Base-by-base conservation (phyloP, 257 asterid genomes). In the Ilex asprella region DNA sequence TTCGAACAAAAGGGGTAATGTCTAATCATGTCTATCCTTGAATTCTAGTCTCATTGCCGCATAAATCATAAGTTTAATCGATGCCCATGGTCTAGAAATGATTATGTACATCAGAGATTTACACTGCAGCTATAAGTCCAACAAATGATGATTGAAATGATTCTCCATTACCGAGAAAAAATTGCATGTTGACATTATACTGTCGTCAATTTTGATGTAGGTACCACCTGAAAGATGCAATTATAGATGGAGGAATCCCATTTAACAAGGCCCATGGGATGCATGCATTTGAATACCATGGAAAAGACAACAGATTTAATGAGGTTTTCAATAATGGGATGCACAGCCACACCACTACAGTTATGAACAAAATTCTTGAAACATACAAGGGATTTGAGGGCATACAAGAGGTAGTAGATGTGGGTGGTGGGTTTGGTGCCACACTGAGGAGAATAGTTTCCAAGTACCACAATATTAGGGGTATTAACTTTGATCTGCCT, bases 161-260 rank as follows among this genome's bases (percentile, higher is more conserved):
- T 21, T 21, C 27, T 21, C 27, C 27, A 21, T 21, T 21, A 21
- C 27, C 27, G 27, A 21, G 27, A 21, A 21, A 21, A 21, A 41
- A 6, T 41, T 41, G 7, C 47, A 41, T 6, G 47, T 41, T 41
- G 12, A 41, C 12, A 41, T 6, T 41, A 6, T 41, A 6, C 12
- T 41, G 47, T 41, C 10, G 7, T 41, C 12, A 6, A 6, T 41
- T 41, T 11, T 6, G 7, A 46, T 15, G 7, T 14, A 75, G 89
- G 84, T 55, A 70, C 29, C 69, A 78, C 39, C 30, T 83, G 2
- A 76, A 72, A 64, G 83, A 83, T 57, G 74, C 81, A 14, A 52
- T 84, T 51, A 50, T 79, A 10, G 84, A 77, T 1, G 88, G 92
- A 7, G 83, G 75, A 27, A 32, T 30, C 2, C 73, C 88, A 0